Conservation (phyloP, 73 alveolate genomes). For the Chromera velia region DNA sequence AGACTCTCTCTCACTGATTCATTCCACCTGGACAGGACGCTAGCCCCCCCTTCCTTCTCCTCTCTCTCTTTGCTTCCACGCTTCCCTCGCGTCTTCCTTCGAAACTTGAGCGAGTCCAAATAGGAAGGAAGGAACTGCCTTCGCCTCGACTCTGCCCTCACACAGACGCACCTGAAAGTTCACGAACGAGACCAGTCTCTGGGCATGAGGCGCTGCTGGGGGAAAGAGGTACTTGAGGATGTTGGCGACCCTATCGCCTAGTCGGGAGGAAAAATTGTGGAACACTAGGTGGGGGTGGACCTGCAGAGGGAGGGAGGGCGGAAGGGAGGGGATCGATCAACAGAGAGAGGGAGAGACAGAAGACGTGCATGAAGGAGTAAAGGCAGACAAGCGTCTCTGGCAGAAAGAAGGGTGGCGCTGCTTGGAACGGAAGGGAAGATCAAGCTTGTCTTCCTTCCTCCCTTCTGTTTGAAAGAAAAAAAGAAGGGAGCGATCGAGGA, state of each 20-base stretch:
- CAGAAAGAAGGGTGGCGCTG: neutral
- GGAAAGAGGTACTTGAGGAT: conserved; percentile 94
- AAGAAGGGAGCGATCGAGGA: neutral
- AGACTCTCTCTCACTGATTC: no score
- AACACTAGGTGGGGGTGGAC: conserved; percentile 88
- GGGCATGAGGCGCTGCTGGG: conserved; percentile 88
- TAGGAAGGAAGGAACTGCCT: neutral
- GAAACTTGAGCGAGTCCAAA: neutral
- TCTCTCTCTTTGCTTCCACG: no score
- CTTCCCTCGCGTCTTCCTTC: no score
- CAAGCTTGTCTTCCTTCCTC: neutral
- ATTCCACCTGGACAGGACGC: no score
- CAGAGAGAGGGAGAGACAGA: no score
- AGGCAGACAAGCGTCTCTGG: neutral
- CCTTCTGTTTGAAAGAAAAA: neutral
- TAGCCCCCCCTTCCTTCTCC: no score
- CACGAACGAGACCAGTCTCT: conserved; percentile 85
- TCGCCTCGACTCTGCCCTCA: neutral
- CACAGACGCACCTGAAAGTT: conserved; percentile 30
- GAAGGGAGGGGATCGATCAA: no score
- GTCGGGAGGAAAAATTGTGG: conserved; percentile 77
- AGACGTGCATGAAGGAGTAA: no score
- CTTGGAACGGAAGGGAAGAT: neutral
- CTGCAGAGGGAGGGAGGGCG: no score
- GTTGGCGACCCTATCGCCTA: conserved; percentile 91